Evolutionary conservation across 2,329 filamentous ascomycete genomes (phyloP), one percentile per base, ranked within the genome.

Genomic region (Fusarium sp.): DNA sequence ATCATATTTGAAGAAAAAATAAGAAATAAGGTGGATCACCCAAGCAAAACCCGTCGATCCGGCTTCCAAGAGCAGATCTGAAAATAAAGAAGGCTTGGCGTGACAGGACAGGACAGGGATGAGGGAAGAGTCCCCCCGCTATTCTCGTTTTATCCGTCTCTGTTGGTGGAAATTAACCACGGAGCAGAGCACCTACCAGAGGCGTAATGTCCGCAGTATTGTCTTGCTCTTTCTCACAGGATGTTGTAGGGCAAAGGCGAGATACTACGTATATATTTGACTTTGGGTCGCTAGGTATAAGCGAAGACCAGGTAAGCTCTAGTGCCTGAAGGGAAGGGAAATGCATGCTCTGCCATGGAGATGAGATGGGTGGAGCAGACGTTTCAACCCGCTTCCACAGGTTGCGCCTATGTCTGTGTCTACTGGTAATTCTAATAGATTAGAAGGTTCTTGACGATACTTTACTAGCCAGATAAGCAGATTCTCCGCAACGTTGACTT

Each of bases 51-150:
- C 42, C 39, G 56, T 48, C 64, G 64, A 67, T 67, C 64, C 26
- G 38, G 41, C 47, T 31, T 58, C 53, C 29, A 61, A 67, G 65
- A 42, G 49, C 60, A 65, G 64, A 67, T 67, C 64, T 42, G 41
- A 43, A 45, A 55, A 43, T 48, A 61, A 46, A 46, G 25, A 58
- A 62, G 54, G 55, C 63, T 67, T 67, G 56, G 55, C 40, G 46
- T 26, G 22, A 32, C 25, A n/a, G n/a, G n/a, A n/a, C n/a, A n/a
- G n/a, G n/a, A n/a, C n/a, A 35, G 31, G 31, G 31, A 34, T 13
- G 11, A 34, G 11, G 11, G 38, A 15, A 13, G 44, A 28, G 29
- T 4, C 1, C 26, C 29, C 40, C 61, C 52, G 25, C 57, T 47
- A 29, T 36, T 53, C 24, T 53, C 41, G 39, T 39, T 53, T 58